phyloP scores from a whole-genome alignment of 805 yeast species.

The Candida bentonensis region DNA sequence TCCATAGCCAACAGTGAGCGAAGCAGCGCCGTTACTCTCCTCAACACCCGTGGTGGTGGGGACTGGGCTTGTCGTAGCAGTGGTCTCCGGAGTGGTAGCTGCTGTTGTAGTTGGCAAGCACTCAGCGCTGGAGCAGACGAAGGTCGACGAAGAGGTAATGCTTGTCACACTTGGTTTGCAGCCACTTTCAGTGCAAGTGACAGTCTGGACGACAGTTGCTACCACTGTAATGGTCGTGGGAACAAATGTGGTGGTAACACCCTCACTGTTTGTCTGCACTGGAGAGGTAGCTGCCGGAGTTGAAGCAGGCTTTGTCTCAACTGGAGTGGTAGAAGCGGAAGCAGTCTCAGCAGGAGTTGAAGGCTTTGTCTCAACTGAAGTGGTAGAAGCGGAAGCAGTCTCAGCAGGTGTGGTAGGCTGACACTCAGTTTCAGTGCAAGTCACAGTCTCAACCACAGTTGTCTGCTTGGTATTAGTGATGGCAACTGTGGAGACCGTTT shows the following conservation, averaged over 20 bases:
- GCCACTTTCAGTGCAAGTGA: neutral
- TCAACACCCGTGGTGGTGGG: neutral
- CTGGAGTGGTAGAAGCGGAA: neutral
- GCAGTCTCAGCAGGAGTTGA: neutral
- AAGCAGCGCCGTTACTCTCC: neutral
- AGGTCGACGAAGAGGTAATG: neutral
- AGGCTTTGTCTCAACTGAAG: neutral
- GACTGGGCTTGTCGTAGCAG: neutral
- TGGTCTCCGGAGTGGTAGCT: neutral
- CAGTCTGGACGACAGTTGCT: neutral
- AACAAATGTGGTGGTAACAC: neutral
- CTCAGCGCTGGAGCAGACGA: neutral
- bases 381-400: neutral
- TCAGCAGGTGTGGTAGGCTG: neutral
- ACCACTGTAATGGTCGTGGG: neutral
- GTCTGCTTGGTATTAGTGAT: neutral
- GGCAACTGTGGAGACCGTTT: neutral
- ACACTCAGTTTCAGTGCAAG: slow-evolving; percentile 1
- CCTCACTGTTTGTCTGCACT: too few relatives aligned
- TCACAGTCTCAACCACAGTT: too few relatives aligned
- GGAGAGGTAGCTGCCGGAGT: too few relatives aligned
- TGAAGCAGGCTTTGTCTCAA: neutral
- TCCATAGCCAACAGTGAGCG: neutral
- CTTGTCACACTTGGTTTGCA: neutral
- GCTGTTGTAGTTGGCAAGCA: neutral